Base-by-base conservation (phyloP, 2,329 filamentous ascomycete genomes). In the Daldinia sp. region DNA sequence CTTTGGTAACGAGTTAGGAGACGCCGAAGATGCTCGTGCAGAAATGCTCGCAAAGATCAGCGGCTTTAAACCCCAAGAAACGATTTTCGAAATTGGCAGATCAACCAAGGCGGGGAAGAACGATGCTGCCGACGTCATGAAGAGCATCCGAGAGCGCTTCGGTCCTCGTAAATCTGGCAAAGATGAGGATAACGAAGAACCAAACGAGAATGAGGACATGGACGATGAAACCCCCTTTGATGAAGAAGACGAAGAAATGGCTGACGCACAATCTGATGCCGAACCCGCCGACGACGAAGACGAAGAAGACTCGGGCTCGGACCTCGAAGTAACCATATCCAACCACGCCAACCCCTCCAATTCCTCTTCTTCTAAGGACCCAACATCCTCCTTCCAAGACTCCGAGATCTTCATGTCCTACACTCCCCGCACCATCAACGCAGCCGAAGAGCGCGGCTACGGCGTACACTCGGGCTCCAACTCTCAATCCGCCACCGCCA, bases 321-420 rank as follows among this genome's bases (percentile, higher is more conserved):
- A 90, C 10, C 79, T 93, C 29, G 89, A 91, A 75, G 85, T 91
- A 15, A 91, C 89, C 2, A 85, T 94, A 68, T 87, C 88, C 11
- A 87, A 88, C 72, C 79, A 85, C 43, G 76, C 79, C 47, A 78
- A 82, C 68, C 74, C 79, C 71, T 79, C 80, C 65, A 87, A 77
- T 74, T 23, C 32, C 8, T 54, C 68, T 47, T 29, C 45, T 4
- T 54, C 68, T 50, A 65, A 65, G 63, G 60, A 67, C 48, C 85
- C 80, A 72, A 86, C 74, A 73, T 87, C 81, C 10, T 85, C 88
- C 45, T 97, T 88, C 84, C 88, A 92, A 74, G 94, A 97, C 75
- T 85, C 89, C 0, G 94, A 97, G 43, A 87, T 95, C 70, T 99
- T 96, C 87, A 98, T 99, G 93, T 91, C 92, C 8, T 99, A 99